Conservation (phyloP, 495 filamentous ascomycete species). For the Cryomyces minteri region DNA sequence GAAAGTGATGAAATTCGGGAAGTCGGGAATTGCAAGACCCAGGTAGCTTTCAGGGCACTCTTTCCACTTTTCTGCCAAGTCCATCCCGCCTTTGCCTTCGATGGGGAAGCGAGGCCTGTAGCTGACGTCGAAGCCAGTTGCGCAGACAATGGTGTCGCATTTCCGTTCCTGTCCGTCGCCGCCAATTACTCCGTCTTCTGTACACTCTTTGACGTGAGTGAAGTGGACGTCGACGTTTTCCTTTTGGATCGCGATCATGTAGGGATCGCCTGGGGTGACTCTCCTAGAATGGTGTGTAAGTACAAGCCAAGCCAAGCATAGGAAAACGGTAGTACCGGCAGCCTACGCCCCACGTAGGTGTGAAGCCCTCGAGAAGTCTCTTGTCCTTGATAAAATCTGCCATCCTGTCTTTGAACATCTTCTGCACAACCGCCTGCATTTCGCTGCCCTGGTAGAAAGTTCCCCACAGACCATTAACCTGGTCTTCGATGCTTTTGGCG, state of each 20-base stretch:
- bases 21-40: slow-evolving; percentile 15
- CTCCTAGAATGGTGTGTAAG: slow-evolving; percentile 2
- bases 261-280: slow-evolving; percentile 19
- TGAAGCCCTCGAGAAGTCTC: slow-evolving; percentile 21
- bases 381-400: slow-evolving; percentile 24
- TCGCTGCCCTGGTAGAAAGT: slow-evolving; percentile 17
- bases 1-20: slow-evolving; percentile 20
- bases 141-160: slow-evolving; percentile 20
- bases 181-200: slow-evolving; percentile 16
- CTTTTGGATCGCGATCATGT: slow-evolving; percentile 20
- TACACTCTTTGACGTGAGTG: slow-evolving; percentile 13
- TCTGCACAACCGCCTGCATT: slow-evolving; percentile 13
- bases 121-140: slow-evolving; percentile 21
- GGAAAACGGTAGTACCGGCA: slow-evolving; percentile 3
- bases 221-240: slow-evolving; percentile 21
- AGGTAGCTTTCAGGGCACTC: slow-evolving; percentile 16
- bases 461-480: slow-evolving; percentile 23
- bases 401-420: slow-evolving; percentile 17
- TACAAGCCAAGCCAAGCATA: too few relatives aligned
- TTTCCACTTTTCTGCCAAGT: slow-evolving; percentile 18
- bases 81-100: slow-evolving; percentile 15
- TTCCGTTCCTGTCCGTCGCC: slow-evolving; percentile 17
- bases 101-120: slow-evolving; percentile 19
- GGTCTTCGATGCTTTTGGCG: slow-evolving; percentile 21
- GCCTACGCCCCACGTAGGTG: slow-evolving; percentile 17